Evolutionary conservation across 345 rosid species (phyloP).

Genomic region (Bretschneidera sinensis): DNA sequence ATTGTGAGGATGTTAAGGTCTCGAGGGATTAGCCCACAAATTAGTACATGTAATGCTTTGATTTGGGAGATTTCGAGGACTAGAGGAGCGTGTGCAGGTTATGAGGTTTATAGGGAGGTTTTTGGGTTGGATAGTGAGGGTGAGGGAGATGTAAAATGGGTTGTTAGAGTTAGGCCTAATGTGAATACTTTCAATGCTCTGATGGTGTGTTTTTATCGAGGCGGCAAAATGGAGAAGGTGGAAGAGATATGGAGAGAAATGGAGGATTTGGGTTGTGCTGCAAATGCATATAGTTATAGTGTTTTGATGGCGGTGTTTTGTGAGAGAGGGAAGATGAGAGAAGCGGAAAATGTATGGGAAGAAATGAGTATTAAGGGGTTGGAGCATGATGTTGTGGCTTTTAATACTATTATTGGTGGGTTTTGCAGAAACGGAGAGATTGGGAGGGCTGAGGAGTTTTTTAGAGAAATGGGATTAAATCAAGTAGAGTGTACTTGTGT

Average conservation of each 20-base stretch:
- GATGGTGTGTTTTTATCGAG: constrained; percentile 60
- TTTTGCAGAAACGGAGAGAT: constrained; percentile 47
- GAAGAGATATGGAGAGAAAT: constrained; percentile 64
- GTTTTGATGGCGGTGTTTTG: constrained; percentile 51
- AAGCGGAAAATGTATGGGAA: constrained; percentile 60
- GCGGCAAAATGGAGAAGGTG: constrained; percentile 53
- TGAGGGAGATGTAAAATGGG: constrained; percentile 21
- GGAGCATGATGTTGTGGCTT: constrained; percentile 47
- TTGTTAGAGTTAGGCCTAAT: constrained; percentile 37
- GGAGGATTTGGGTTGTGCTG: constrained; percentile 35
- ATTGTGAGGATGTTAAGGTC: constrained; percentile 58
- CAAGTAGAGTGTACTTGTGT: constrained; percentile 40
- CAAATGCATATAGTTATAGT: constrained; percentile 47
- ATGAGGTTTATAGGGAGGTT: constrained; percentile 53
- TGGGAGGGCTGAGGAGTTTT: constrained; percentile 50
- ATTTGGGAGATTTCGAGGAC: constrained; percentile 37
- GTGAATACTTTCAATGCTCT: constrained; percentile 59
- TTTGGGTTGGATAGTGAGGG: constrained; percentile 35
- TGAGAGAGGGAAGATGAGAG: constrained; percentile 49
- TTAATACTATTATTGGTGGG: constrained; percentile 68
- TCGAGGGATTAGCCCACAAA: constrained; percentile 45
- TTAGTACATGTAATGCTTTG: constrained; percentile 60
- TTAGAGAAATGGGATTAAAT: constrained; percentile 50
- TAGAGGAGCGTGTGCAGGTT: constrained; percentile 41
- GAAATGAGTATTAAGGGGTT: constrained; percentile 55